phyloP scores from a whole-genome alignment of 345 rosid genomes.

The Noccaea bulbosa region DNA sequence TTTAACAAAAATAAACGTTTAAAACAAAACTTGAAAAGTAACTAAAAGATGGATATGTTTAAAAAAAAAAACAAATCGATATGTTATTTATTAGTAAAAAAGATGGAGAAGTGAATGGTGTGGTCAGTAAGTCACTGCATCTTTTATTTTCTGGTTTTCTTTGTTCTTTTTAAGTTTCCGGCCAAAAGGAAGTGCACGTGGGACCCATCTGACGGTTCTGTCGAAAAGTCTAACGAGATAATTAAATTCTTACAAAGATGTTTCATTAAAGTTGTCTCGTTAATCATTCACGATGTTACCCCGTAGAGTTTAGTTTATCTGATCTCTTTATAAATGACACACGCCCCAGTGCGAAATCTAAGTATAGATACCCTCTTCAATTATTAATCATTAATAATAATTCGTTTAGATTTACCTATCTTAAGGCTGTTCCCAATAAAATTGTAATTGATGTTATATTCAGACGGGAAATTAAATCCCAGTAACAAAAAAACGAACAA shows the following conservation, averaged over 20 bases:
- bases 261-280: slow-evolving; percentile 8
- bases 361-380: slow-evolving; percentile 5
- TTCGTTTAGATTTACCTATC: no score
- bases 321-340: no score
- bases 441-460: neutral
- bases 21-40: no score
- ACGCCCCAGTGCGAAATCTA: slow-evolving; percentile 10
- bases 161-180: neutral
- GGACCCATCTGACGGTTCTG: slow-evolving; percentile 34
- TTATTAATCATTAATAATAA: neutral
- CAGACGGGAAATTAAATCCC: neutral
- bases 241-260: slow-evolving; percentile 6
- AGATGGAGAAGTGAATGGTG: slow-evolving; percentile 26
- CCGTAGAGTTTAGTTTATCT: no score
- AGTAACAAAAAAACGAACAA: neutral
- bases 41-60: neutral
- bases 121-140: slow-evolving; percentile 21
- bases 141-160: no score
- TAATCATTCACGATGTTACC: slow-evolving; percentile 15
- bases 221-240: slow-evolving; percentile 12
- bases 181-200: slow-evolving; percentile 19
- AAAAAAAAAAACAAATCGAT: neutral
- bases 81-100: neutral
- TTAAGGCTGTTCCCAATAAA: no score
- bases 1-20: no score